Conservation (phyloP, 2,329 filamentous ascomycete species). For the Pseudogymnoascus sp. region DNA sequence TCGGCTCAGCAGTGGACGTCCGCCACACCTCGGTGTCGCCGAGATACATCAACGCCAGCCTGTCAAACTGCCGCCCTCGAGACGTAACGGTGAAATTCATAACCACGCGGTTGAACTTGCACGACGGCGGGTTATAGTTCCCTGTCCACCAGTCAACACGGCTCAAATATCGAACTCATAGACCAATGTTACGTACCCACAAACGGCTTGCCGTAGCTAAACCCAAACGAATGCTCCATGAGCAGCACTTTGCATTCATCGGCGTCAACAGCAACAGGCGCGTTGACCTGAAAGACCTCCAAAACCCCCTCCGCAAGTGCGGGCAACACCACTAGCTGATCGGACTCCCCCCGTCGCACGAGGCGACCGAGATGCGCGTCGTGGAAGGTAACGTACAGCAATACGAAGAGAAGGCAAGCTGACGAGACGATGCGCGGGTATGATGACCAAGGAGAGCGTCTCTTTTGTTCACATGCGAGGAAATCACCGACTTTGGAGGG, state of each 20-base stretch:
- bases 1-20: constrained; percentile 77
- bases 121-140: constrained; percentile 58
- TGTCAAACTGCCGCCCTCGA: constrained; percentile 66
- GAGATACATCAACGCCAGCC: constrained; percentile 68
- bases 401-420: background rate
- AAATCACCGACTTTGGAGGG: background rate
- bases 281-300: constrained; percentile 62
- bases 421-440: background rate
- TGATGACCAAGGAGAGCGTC: background rate
- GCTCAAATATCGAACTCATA: constrained; percentile 10
- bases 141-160: constrained; percentile 33
- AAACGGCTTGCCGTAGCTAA: constrained; percentile 67
- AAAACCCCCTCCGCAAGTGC: constrained; percentile 32
- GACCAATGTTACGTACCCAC: constrained; percentile 47
- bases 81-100: constrained; percentile 72
- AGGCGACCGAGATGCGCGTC: background rate
- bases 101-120: constrained; percentile 64
- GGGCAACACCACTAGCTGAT: background rate
- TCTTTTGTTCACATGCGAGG: background rate
- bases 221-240: constrained; percentile 64
- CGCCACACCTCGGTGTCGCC: constrained; percentile 75
- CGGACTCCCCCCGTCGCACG: background rate
- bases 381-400: background rate
- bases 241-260: constrained; percentile 47
- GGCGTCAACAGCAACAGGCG: constrained; percentile 44